Base-by-base conservation (phyloP, 768 basidiomycete genomes). In the Mycena pura region DNA sequence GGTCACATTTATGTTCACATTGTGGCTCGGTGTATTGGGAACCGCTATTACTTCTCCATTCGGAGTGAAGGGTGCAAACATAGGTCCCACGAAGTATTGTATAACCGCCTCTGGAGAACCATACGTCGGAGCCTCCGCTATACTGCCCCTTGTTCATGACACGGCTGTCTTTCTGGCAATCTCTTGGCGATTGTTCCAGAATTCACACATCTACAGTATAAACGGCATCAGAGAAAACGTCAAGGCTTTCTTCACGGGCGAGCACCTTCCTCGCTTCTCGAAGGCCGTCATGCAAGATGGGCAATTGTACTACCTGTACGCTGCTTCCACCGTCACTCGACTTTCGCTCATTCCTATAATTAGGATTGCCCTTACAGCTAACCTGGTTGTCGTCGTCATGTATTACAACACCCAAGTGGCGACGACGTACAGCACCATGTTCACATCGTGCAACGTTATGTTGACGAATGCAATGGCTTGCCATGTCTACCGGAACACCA, bases 271-370 rank as follows among this genome's bases (percentile, higher is more conserved):
- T 32, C 62, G 38, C 32, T 55, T 80, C 47, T 74, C 77, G 5
- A 66, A 57, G 41, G 72, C 72, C 11, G 21, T 80, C 6, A 54
- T 81, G 13, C 66, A 71, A n/a, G 75, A 75, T 25, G 78, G 79
- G 15, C 77, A 80, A 52, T 67, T 68, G 22, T 80, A 79, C 57
- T 78, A 80, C 57, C 34, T 74, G 79, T 77, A 62, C 36, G 74
- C 59, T 17, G 17, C 17, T 17, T 4, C 27, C 32, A 10, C 15
- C 34, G 17, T 49, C 40, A 21, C 10, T n/a, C 19, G 15, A 8
- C 32, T 55, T 5, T 11, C 13, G 39, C 38, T 40, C 5, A 32
- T 22, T 29, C 3, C 41, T 15, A 39, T n/a, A 15, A 3, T 45
- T 34, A 80, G 79, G 21, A 67, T 78, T 9, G 74, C 78, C 19